phyloP scores from a whole-genome alignment of 352 stramenopile genomes.

The Pythium biforme region DNA sequence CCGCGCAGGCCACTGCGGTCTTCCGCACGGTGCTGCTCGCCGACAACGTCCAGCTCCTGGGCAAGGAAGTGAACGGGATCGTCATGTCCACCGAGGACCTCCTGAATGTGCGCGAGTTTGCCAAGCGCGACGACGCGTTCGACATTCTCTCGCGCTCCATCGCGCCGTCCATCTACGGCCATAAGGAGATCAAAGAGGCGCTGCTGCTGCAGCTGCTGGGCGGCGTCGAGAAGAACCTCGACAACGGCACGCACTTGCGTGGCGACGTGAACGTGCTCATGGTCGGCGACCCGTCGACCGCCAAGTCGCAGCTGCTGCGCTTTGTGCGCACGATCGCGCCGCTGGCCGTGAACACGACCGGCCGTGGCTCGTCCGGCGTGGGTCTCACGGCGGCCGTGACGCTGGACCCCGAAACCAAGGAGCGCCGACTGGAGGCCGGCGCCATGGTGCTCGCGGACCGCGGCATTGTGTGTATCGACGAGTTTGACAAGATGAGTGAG shows the following conservation, averaged over 20 bases:
- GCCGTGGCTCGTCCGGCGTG: conserved; percentile 78
- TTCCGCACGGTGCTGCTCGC: conserved; percentile 97
- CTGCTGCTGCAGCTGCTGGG: conserved; percentile 84
- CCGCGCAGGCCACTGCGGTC: conserved; percentile 81
- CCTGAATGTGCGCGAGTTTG: conserved; percentile 91
- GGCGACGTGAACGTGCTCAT: conserved; percentile 99
- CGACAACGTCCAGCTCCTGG: conserved; percentile 95
- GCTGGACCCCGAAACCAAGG: conserved; percentile 93
- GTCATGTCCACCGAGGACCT: conserved; percentile 92
- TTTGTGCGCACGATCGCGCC: conserved; percentile 95
- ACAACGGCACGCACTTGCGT: conserved; percentile 99
- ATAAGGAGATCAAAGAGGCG: conserved; percentile 97
- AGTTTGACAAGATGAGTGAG: conserved; percentile 99
- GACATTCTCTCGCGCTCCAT: conserved; percentile 94
- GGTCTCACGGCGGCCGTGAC: conserved; percentile 99
- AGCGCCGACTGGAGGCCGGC: conserved; percentile 95
- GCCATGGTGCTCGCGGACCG: conserved; percentile 99
- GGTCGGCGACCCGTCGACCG: conserved; percentile 98
- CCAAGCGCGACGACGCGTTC: conserved; percentile 87
- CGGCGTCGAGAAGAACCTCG: conserved; percentile 95
- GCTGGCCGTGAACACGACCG: conserved; percentile 91
- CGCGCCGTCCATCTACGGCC: conserved; percentile 98
- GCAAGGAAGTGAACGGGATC: conserved; percentile 93
- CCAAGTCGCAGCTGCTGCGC: conserved; percentile 98
- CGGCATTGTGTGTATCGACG: conserved; percentile 99